Conservation (phyloP, 495 filamentous ascomycete genomes). For the Hypoxylon fuscum region DNA sequence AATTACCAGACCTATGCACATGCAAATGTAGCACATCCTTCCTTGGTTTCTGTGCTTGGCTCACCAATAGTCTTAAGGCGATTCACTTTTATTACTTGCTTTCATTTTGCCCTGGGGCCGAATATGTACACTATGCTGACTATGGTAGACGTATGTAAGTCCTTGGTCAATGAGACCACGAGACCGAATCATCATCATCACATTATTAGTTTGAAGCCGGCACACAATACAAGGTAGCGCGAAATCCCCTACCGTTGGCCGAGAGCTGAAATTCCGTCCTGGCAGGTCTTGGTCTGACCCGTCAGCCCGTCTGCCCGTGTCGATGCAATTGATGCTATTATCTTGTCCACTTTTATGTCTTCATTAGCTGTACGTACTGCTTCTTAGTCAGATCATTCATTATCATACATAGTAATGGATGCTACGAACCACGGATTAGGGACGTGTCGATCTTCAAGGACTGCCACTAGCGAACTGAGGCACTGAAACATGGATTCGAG, state of each 20-base stretch:
- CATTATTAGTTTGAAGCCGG: too few species aligned
- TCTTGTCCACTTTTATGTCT: not conserved
- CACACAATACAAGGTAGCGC: constrained; percentile 16
- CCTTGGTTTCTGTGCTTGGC: constrained; percentile 4
- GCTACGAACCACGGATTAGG: not conserved
- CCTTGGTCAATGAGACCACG: not conserved
- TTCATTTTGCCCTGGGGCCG: not conserved
- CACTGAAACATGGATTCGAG: constrained; percentile 4
- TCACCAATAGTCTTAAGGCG: constrained; percentile 9
- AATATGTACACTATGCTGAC: not conserved
- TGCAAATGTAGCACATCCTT: constrained; percentile 6
- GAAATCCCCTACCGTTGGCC: constrained; percentile 13
- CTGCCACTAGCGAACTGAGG: not conserved
- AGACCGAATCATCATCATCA: too few species aligned
- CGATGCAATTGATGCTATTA: not conserved
- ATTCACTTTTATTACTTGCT: not conserved
- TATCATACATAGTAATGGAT: not conserved
- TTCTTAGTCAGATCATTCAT: too few species aligned
- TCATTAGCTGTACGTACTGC: too few species aligned
- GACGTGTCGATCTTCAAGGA: not conserved
- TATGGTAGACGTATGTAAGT: not conserved
- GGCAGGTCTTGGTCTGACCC: not conserved
- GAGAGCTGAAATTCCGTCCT: constrained; percentile 4
- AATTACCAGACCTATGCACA: constrained; percentile 7
- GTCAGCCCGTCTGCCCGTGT: not conserved